Conservation (phyloP, 352 stramenopile genomes). For the Pythium periplocum region DNA sequence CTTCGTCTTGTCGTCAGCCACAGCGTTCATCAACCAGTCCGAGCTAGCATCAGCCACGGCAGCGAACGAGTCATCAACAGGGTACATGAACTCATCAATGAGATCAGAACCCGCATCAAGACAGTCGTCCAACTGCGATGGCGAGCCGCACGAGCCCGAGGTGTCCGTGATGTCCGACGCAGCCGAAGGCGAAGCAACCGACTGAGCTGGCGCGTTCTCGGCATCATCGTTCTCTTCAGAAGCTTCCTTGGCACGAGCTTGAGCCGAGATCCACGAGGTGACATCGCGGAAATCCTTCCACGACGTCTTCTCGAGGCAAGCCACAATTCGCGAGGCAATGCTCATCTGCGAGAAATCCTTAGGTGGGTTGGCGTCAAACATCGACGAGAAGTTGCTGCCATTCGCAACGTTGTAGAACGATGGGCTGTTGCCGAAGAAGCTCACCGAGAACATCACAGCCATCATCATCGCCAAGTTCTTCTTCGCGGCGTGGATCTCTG, state of each 20-base stretch:
- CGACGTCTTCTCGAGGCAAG: constrained; percentile 84
- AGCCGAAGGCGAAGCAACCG: constrained; percentile 48
- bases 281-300: constrained; percentile 86
- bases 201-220: constrained; percentile 5
- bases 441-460: constrained; percentile 84
- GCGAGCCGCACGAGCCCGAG: constrained; percentile 47
- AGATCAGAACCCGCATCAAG: constrained; percentile 48
- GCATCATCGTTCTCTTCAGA: constrained; percentile 17
- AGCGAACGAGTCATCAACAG: constrained; percentile 72
- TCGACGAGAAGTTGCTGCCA: constrained; percentile 75
- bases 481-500: constrained; percentile 81
- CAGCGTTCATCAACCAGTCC: constrained; percentile 65
- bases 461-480: constrained; percentile 89
- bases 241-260: constrained; percentile 23
- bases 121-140: constrained; percentile 41
- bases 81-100: constrained; percentile 81
- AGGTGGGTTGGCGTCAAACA: constrained; percentile 67
- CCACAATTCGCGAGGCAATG: constrained; percentile 80
- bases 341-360: constrained; percentile 84
- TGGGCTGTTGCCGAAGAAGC: constrained; percentile 73
- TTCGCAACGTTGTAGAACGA: constrained; percentile 69
- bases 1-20: constrained; percentile 38
- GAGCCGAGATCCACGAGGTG: constrained; percentile 56
- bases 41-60: constrained; percentile 37
- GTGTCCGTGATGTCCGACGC: constrained; percentile 70